Conservation (phyloP, 140 eudicot genomes). For the Flaveria floridana region DNA sequence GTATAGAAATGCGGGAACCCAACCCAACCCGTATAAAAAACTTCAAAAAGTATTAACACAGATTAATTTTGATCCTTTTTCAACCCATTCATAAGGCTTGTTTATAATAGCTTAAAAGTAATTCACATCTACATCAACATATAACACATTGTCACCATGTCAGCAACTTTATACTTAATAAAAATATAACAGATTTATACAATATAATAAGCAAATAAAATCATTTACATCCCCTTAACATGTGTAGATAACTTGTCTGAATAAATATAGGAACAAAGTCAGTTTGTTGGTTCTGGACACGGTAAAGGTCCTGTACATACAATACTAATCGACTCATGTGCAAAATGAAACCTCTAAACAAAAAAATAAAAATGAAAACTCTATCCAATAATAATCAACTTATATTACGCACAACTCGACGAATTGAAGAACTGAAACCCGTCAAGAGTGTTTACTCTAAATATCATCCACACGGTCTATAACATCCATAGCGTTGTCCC, state of each 20-base stretch:
- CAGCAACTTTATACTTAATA: neutral
- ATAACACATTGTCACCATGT: neutral
- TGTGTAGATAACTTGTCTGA: neutral
- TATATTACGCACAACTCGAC: neutral
- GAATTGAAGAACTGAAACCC: neutral
- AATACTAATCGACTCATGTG: conserved; percentile 27
- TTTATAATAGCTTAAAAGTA: neutral
- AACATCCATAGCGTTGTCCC: conserved; percentile 80
- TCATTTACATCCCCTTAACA: neutral
- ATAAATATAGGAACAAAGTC: neutral
- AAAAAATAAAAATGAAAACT: neutral
- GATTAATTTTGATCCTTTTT: neutral
- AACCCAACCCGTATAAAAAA: too few relatives aligned
- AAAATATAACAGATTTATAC: neutral
- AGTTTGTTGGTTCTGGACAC: too few relatives aligned
- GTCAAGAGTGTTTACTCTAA: conserved; percentile 15
- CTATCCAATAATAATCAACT: conserved; percentile 12
- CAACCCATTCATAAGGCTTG: neutral
- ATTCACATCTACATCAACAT: neutral
- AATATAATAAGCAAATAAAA: neutral
- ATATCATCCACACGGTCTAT: conserved; percentile 81
- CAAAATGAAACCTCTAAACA: conserved; percentile 33
- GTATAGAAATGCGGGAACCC: too few relatives aligned
- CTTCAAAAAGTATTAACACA: neutral
- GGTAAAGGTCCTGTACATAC: conserved; percentile 15